Evolutionary conservation across 441 rosid species (phyloP).

Genomic region (Gossypium gossypioides): DNA sequence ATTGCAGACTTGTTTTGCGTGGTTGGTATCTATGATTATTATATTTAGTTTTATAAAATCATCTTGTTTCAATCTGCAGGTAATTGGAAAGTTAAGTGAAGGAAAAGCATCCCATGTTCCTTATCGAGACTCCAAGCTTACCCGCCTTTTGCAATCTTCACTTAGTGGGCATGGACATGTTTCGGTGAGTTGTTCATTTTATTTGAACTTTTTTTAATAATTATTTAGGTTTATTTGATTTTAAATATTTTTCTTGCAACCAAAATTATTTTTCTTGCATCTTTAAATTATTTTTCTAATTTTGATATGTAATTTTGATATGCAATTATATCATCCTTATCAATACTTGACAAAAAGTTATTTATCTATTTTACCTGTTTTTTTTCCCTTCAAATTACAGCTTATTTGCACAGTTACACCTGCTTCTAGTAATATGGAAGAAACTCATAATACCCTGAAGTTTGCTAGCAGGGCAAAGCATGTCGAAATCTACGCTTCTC

Average conservation of each 20-base stretch:
- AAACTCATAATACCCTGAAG: conserved; percentile 95
- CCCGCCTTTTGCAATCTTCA: conserved; percentile 97
- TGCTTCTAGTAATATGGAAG: conserved; percentile 95
- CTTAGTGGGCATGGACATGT: conserved; percentile 97
- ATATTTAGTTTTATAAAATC: conserved; percentile 13
- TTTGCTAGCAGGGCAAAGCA: conserved; percentile 98
- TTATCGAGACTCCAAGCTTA: conserved; percentile 94
- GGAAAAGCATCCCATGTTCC: conserved; percentile 99
- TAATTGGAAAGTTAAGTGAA: conserved; percentile 93
- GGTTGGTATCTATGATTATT: not conserved
- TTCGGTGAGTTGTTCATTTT: conserved; percentile 53
- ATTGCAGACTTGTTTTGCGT: not conserved
- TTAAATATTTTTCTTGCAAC: too few relatives aligned
- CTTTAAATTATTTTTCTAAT: not conserved
- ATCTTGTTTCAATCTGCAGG: conserved; percentile 39
- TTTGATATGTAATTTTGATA: not conserved
- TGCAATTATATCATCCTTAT: not conserved
- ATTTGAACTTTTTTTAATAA: not conserved
- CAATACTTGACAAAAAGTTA: conserved; percentile 3
- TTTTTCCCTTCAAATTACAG: conserved; percentile 30
- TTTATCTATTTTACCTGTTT: not conserved
- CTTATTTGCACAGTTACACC: conserved; percentile 99
- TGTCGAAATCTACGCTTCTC: conserved; percentile 92
- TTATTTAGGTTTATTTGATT: not conserved
- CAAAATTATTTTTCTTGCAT: not conserved